A percentile compares a stretch with the other conserved stretches of the same genome.
phyloP scores from a whole-genome alignment of 768 basidiomycete genomes.

The Tylopilus cervinicoccineus region DNA sequence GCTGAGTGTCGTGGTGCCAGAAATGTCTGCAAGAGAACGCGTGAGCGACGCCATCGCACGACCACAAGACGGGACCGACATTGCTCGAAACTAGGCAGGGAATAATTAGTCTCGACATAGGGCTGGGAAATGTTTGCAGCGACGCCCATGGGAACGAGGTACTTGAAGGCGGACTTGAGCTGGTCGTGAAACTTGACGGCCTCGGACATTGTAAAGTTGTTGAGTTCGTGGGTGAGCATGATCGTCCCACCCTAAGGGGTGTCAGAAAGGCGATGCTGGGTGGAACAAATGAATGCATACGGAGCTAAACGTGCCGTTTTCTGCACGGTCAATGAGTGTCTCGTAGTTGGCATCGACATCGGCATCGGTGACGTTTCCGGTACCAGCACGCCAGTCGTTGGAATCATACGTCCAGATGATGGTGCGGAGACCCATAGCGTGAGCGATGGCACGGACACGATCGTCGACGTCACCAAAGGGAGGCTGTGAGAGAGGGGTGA shows the following conservation, averaged over 20 bases:
- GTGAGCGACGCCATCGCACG: background rate
- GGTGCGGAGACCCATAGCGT: slow-evolving; percentile 63
- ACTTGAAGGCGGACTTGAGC: slow-evolving; percentile 41
- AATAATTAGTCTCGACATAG: slow-evolving; percentile 46
- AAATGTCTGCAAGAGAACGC: slow-evolving; percentile 13
- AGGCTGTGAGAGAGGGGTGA: slow-evolving; percentile 35
- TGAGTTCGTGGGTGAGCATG: slow-evolving; percentile 55
- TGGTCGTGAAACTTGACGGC: slow-evolving; percentile 49
- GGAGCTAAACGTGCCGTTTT: slow-evolving; percentile 37
- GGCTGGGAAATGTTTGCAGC: slow-evolving; percentile 49
- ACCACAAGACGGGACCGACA: slow-evolving; percentile 30
- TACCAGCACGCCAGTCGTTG: slow-evolving; percentile 68
- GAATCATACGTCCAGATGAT: slow-evolving; percentile 72
- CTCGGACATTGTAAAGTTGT: slow-evolving; percentile 58
- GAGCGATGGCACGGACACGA: slow-evolving; percentile 68
- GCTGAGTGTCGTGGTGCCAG: slow-evolving; percentile 23
- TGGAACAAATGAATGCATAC: slow-evolving; percentile 22
- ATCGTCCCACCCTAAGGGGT: too few relatives aligned
- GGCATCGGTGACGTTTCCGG: slow-evolving; percentile 39
- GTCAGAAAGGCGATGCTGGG: background rate
- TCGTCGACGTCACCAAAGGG: slow-evolving; percentile 71
- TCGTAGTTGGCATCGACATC: slow-evolving; percentile 53
- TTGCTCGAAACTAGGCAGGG: slow-evolving; percentile 41
- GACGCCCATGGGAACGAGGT: slow-evolving; percentile 52
- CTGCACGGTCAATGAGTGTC: slow-evolving; percentile 43